These are phyloP conservation scores for Hura crepitans DNA, from an alignment of 441 rosid genomes.

Conservation along the genomic window DNA sequence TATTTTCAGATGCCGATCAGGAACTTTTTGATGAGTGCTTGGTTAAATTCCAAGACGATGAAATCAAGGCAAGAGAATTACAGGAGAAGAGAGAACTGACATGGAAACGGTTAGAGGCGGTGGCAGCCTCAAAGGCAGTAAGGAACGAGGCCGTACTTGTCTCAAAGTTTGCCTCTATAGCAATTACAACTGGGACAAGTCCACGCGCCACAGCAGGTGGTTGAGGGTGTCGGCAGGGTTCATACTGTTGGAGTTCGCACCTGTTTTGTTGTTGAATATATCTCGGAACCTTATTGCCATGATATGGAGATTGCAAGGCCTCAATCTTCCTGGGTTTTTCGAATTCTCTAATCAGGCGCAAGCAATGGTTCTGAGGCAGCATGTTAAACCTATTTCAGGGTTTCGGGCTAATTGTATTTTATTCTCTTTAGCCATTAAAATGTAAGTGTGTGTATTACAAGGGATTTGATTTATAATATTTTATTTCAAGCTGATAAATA, in stretches of 20 bases:
- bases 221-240: constrained; percentile 34
- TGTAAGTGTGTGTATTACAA: constrained; percentile 45
- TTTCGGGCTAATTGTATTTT: constrained; percentile 22
- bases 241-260: constrained; percentile 13
- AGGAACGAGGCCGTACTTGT: constrained; percentile 62
- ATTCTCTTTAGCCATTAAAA: constrained; percentile 23
- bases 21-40: constrained; percentile 67
- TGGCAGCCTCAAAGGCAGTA: constrained; percentile 57
- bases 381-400: constrained; percentile 25
- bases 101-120: constrained; percentile 76
- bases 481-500: constrained; percentile 27
- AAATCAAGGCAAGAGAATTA: constrained; percentile 44
- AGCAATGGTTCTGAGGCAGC: constrained; percentile 20
- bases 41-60: constrained; percentile 59
- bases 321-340: constrained; percentile 9
- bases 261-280: constrained; percentile 11
- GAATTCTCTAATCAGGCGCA: constrained; percentile 10
- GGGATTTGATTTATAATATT: constrained; percentile 35
- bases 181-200: constrained; percentile 39
- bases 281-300: constrained; percentile 14
- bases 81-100: constrained; percentile 51
- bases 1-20: constrained; percentile 66
- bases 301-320: constrained; percentile 21
- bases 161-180: constrained; percentile 45
- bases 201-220: constrained; percentile 39